Evolutionary conservation across 2,329 filamentous ascomycete genomes (phyloP).

Genomic region (Botryosphaeria dothidea): DNA sequence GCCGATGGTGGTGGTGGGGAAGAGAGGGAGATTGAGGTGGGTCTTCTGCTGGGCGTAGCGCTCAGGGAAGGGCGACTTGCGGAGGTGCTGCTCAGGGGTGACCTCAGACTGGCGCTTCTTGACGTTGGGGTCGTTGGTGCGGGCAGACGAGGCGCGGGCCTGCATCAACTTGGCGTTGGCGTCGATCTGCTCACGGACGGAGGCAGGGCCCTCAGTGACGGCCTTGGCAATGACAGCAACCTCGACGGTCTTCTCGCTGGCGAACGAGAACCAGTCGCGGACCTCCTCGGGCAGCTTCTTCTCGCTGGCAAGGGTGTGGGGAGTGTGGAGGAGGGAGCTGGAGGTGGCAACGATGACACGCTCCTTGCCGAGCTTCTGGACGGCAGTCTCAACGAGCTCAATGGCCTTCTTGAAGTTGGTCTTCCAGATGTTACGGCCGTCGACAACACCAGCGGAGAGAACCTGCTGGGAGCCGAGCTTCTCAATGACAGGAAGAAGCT

Average conservation of each 20-base stretch:
- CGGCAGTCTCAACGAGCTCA: conserved; percentile 81
- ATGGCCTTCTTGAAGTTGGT: conserved; percentile 97
- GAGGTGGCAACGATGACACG: conserved; percentile 96
- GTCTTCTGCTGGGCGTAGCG: conserved; percentile 88
- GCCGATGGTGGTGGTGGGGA: conserved; percentile 99
- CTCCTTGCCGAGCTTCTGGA: conserved; percentile 96
- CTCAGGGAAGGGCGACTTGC: conserved; percentile 82
- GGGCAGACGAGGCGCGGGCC: conserved; percentile 85
- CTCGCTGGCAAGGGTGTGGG: conserved; percentile 96
- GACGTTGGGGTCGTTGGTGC: conserved; percentile 95
- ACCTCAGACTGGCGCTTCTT: conserved; percentile 95
- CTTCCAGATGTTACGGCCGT: conserved; percentile 99
- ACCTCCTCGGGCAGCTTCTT: conserved; percentile 96
- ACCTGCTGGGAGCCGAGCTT: conserved; percentile 86
- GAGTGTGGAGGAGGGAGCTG: conserved; percentile 96
- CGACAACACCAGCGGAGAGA: conserved; percentile 93
- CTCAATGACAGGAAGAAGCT: conserved; percentile 81
- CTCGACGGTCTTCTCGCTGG: conserved; percentile 89
- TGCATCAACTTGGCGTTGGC: conserved; percentile 95
- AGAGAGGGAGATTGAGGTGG: conserved; percentile 89
- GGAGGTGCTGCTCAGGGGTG: conserved; percentile 81
- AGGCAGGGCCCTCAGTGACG: conserved; percentile 85
- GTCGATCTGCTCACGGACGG: conserved; percentile 86
- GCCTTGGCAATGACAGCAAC: conserved; percentile 95
- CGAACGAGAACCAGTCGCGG: conserved; percentile 98